Evolutionary conservation across 345 rosid genomes (phyloP), one percentile per base, ranked within the genome.

Genomic region (Viola odorata): DNA sequence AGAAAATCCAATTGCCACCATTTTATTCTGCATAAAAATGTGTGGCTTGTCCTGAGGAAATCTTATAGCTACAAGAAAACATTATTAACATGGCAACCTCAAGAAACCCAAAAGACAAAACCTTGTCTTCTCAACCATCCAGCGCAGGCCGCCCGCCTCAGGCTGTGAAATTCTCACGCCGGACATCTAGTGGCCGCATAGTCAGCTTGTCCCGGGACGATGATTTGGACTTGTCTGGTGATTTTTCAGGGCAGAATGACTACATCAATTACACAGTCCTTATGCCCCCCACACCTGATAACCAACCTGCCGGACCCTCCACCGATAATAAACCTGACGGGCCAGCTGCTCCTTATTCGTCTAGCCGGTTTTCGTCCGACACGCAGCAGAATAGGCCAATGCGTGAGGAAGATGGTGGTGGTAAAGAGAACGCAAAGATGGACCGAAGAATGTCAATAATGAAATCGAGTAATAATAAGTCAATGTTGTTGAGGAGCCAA

Each of bases 211-310:
- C 96, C 5, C 74, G 87, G 16, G 95, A 91, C 48, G 96, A 89
- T 6, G 96, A 89, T 37, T 38, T 89, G 49, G 96, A 89, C 68
- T 60, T 82, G 80, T 66, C 91, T 0, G 86, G 88, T 0, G 95
- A 89, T 13, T 73, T 67, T 55, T 75, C 85, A n/a, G 73, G 80
- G 15, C 98, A 82, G 55, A 86, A 73, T 55, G 98, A 88, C 72
- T 89, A 89, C 62, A 84, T 82, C 42, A 85, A 91, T 44, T 91
- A 91, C 84, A 91, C 98, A 0, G 96, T 91, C 38, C 76, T 89
- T 66, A 74, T 91, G 95, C 98, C 98, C 5, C 95, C 98, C 0
- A 91, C 98, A 0, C 98, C 98, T 0, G 98, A 91, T 56, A 91
- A 91, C 78, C 98, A 89, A 50, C 98, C 96, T 3, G 80, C 76